Conservation (phyloP, 2,329 filamentous ascomycete genomes). For the Claviceps arundinis region DNA sequence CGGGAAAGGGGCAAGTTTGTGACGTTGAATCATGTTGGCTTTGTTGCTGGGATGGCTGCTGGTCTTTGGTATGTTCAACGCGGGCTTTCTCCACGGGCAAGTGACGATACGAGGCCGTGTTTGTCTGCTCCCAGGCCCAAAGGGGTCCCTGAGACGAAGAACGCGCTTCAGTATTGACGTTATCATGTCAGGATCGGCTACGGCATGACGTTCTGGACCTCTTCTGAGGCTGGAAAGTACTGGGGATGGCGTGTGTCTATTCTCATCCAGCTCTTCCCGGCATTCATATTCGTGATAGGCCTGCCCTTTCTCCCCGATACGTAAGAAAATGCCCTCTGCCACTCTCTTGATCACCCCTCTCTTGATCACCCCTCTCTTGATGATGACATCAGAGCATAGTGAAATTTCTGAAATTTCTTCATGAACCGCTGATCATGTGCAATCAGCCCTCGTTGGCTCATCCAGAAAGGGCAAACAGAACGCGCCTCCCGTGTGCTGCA, state of each 20-base stretch:
- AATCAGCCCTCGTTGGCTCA: constrained; percentile 39
- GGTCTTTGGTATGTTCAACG: constrained; percentile 36
- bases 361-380: neutral
- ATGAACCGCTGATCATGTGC: too few species aligned
- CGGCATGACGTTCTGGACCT: constrained; percentile 38
- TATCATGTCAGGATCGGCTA: constrained; percentile 36
- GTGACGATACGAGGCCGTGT: too few species aligned
- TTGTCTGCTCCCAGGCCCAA: neutral
- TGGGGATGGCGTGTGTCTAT: constrained; percentile 42
- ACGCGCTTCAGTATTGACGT: neutral
- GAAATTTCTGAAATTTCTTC: neutral
- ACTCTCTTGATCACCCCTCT: neutral
- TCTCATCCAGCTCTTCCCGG: constrained; percentile 37
- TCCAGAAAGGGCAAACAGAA: constrained; percentile 33
- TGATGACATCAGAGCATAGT: neutral
- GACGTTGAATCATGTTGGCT: constrained; percentile 45
- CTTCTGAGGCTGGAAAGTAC: constrained; percentile 22
- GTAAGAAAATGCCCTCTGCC: constrained; percentile 23
- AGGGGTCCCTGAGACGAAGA: neutral
- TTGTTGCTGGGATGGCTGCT: constrained; percentile 37
- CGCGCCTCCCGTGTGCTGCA: constrained; percentile 29
- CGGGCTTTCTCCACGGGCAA: too few species aligned
- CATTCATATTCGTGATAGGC: constrained; percentile 33
- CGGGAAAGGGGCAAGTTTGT: constrained; percentile 40
- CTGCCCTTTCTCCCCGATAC: constrained; percentile 41